phyloP scores from a whole-genome alignment of 805 yeast genomes.

The Danielia oregonensis region DNA sequence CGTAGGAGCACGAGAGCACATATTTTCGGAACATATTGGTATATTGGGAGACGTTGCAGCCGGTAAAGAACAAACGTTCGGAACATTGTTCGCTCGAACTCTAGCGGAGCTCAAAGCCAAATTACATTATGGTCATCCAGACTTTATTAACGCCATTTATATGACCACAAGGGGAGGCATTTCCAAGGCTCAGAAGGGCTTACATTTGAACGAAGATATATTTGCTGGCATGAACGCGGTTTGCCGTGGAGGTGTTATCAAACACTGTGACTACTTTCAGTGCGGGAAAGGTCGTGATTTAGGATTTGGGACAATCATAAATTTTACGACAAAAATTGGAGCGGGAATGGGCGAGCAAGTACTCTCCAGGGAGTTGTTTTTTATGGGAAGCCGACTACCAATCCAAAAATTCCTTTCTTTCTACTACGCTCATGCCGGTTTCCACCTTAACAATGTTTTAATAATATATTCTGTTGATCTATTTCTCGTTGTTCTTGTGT shows the following conservation, averaged over 20 bases:
- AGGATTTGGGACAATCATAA: constrained; percentile 88
- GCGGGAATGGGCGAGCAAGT: constrained; percentile 99
- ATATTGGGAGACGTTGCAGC: constrained; percentile 95
- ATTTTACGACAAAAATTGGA: constrained; percentile 93
- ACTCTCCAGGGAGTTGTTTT: constrained; percentile 86
- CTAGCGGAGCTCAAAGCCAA: constrained; percentile 93
- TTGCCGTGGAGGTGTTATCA: constrained; percentile 87
- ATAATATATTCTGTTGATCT: constrained; percentile 84
- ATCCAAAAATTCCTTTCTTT: constrained; percentile 87
- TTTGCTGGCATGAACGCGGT: constrained; percentile 93
- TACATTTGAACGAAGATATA: constrained; percentile 91
- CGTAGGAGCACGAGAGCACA: constrained; percentile 92
- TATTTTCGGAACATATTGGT: constrained; percentile 90
- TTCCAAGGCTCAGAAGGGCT: constrained; percentile 90
- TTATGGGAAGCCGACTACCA: constrained; percentile 84
- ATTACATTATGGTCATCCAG: constrained; percentile 95
- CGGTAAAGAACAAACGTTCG: constrained; percentile 95
- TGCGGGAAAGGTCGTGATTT: constrained; percentile 97
- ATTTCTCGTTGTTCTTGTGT: constrained; percentile 75
- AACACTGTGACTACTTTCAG: constrained; percentile 93
- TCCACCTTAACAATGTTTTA: constrained; percentile 86
- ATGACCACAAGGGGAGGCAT: constrained; percentile 97
- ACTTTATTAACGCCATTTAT: constrained; percentile 81
- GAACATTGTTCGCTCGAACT: constrained; percentile 91
- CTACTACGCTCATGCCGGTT: constrained; percentile 96